These are phyloP conservation scores for Arabis alpina DNA, from an alignment of 345 rosid species.

Conservation along the genomic window DNA sequence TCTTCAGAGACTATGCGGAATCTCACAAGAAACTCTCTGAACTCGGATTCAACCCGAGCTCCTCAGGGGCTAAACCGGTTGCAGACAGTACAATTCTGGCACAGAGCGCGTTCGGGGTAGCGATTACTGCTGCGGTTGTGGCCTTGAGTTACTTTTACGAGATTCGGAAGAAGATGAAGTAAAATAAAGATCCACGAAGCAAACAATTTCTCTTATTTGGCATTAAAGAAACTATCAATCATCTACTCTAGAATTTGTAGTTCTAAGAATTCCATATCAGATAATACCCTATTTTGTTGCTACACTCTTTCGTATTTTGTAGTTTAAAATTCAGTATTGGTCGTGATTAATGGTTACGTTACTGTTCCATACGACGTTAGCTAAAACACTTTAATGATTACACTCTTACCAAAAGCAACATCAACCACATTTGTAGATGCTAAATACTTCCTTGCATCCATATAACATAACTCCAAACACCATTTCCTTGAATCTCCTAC, in stretches of 20 bases:
- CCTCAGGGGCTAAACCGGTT: constrained; percentile 49
- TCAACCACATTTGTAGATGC: no score
- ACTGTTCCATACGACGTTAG: constrained; percentile 4
- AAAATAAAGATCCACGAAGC: constrained; percentile 10
- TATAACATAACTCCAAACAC: no score
- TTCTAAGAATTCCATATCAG: neutral
- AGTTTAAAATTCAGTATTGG: constrained; percentile 1
- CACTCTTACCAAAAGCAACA: no score
- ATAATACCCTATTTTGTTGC: constrained; percentile 23
- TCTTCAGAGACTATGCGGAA: constrained; percentile 73
- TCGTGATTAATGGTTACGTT: neutral
- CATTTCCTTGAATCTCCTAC: no score
- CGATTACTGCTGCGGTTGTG: constrained; percentile 81
- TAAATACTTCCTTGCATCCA: no score
- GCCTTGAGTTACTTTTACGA: constrained; percentile 79
- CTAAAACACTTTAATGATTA: constrained; percentile 5
- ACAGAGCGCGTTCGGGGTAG: constrained; percentile 84
- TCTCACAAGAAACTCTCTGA: constrained; percentile 94
- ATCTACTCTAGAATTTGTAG: constrained; percentile 8
- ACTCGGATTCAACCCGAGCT: constrained; percentile 64
- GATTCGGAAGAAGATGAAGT: constrained; percentile 71
- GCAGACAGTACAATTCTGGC: constrained; percentile 64
- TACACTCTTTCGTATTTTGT: constrained; percentile 11
- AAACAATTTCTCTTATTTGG: constrained; percentile 14
- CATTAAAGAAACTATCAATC: constrained; percentile 16